Conservation (phyloP, 768 basidiomycete genomes). For the Agrocybe pediades region DNA sequence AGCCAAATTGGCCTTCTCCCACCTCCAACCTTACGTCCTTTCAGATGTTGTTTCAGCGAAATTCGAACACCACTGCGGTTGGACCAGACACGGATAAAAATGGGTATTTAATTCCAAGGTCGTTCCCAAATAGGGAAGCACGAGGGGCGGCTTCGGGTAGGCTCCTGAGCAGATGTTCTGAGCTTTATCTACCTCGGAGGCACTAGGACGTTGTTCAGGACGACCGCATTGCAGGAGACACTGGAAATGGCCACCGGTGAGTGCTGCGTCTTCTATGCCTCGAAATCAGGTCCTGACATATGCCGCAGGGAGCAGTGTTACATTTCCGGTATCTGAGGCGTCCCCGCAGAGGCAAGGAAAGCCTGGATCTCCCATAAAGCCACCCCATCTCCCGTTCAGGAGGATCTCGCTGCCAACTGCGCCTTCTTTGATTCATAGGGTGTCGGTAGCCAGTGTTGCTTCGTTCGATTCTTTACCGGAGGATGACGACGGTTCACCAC, state of each 20-base stretch:
- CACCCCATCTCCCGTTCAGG: slow-evolving; percentile 60
- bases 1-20: too few species aligned
- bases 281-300: not conserved
- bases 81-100: slow-evolving; percentile 16
- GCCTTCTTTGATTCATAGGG: slow-evolving; percentile 53
- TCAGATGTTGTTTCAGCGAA: too few species aligned
- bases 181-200: not conserved
- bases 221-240: not conserved
- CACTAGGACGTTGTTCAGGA: not conserved
- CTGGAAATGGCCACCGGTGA: slow-evolving; percentile 16
- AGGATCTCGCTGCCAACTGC: slow-evolving; percentile 61
- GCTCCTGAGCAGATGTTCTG: slow-evolving; percentile 1
- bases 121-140: slow-evolving; percentile 9
- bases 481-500: slow-evolving; percentile 21
- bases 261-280: not conserved
- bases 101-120: slow-evolving; percentile 12
- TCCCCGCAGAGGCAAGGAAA: slow-evolving; percentile 19
- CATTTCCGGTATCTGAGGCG: slow-evolving; percentile 16
- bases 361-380: slow-evolving; percentile 35
- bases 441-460: slow-evolving; percentile 69
- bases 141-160: not conserved
- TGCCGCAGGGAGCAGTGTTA: slow-evolving; percentile 13
- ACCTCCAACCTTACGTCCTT: too few species aligned
- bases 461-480: slow-evolving; percentile 77
- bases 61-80: too few species aligned